Evolutionary conservation across 2,329 filamentous ascomycete genomes (phyloP), one percentile per base, ranked within the genome.

Genomic region (Colletotrichum navitas): DNA sequence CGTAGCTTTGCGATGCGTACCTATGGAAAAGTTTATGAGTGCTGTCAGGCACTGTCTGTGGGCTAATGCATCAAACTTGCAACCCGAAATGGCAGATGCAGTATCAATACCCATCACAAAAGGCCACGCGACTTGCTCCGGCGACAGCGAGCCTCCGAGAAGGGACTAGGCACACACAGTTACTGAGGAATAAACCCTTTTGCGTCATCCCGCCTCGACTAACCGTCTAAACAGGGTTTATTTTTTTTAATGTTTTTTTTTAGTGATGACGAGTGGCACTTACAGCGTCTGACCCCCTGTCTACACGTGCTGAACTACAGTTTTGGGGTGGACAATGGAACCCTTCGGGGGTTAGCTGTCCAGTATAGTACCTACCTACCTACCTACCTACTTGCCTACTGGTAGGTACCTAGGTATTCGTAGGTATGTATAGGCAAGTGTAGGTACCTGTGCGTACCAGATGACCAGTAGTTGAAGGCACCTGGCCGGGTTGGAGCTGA

Each of bases 161-260:
- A 47, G 32, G 41, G 32, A 45, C 52, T 49, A 43, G 26, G 32
- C 34, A 21, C 1, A n/a, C n/a, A 26, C 12, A 1, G 26, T 8
- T 34, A 18, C 26, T 18, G 63, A 54, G 66, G 21, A 21, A 6
- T 18, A 12, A 43, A 52, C 63, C 21, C 45, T 45, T 45, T 58
- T 71, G 64, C 65, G 55, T 66, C 67, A 70, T 66, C 43, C 47
- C 47, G 43, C 43, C 36, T 54, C 52, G 47, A 66, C 64, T 14
- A 32, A 39, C 47, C 52, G 21, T 26, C 56, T 36, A 34, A 26
- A 39, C 43, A n/a, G 21, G 29, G 58, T 39, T 7, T 11, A 10
- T 5, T 63, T 63, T 55, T 55, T n/a, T n/a, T n/a, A n/a, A n/a
- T n/a, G n/a, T n/a, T 7, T 11, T 16, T 5, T 63, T 63, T 55